phyloP scores from a whole-genome alignment of 805 yeast species.

The Wickerhamiella parazyma region DNA sequence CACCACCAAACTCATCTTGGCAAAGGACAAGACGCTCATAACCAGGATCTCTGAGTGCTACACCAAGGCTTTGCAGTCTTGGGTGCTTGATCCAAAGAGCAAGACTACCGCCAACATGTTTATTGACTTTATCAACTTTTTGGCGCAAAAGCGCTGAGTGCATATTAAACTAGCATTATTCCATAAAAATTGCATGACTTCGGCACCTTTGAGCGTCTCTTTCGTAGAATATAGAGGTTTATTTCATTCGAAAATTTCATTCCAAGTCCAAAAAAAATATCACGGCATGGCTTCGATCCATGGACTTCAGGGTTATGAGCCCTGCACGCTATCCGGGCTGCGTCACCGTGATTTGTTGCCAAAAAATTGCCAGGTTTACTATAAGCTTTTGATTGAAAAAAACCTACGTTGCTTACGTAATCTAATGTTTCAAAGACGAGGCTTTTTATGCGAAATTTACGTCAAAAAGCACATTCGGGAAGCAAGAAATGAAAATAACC shows the following conservation, averaged over 20 bases:
- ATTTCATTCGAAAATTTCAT: too few relatives aligned
- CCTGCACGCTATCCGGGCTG: slow-evolving; percentile 72
- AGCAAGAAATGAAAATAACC: too few relatives aligned
- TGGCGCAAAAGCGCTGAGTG: slow-evolving; percentile 30
- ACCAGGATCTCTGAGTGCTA: slow-evolving; percentile 44
- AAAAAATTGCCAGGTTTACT: neutral
- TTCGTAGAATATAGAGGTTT: too few relatives aligned
- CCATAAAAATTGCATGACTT: neutral
- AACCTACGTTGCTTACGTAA: too few relatives aligned
- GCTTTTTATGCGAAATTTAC: too few relatives aligned
- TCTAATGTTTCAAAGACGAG: too few relatives aligned
- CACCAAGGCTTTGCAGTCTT: slow-evolving; percentile 38
- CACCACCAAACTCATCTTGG: slow-evolving; percentile 41
- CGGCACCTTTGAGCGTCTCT: neutral
- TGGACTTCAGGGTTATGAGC: slow-evolving; percentile 93
- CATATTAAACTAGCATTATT: neutral
- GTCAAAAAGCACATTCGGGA: too few relatives aligned
- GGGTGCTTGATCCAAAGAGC: slow-evolving; percentile 41
- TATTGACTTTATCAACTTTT: slow-evolving; percentile 72
- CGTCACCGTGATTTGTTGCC: slow-evolving; percentile 10
- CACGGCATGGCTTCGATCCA: slow-evolving; percentile 86
- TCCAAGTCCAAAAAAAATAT: slow-evolving; percentile 49
- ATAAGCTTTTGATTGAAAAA: neutral
- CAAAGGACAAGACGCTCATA: slow-evolving; percentile 19
- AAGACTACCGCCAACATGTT: slow-evolving; percentile 45